A percentile compares a stretch with the other conserved stretches of the same genome.
phyloP scores from a whole-genome alignment of 257 asterid genomes.

The Solanum neorickii region DNA sequence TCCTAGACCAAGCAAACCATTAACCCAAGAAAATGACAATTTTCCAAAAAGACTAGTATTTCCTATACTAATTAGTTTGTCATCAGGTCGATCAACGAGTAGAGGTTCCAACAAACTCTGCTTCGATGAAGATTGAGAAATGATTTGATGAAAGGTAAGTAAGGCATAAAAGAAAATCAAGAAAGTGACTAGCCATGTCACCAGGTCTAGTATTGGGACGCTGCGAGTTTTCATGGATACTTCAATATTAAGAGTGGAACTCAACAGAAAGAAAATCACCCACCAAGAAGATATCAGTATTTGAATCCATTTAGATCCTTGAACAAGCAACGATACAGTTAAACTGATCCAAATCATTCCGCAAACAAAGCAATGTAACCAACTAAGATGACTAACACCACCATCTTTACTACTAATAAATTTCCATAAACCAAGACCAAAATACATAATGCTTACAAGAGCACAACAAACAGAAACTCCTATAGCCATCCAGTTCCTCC shows the following conservation, averaged over 20 bases:
- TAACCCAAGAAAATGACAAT: conserved; percentile 56
- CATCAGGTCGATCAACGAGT: conserved; percentile 13
- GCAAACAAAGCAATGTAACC: conserved; percentile 19
- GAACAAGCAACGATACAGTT: conserved; percentile 29
- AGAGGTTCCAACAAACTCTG: conserved; percentile 27
- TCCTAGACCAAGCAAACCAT: conserved; percentile 44
- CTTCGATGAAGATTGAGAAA: conserved; percentile 5
- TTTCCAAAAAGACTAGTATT: conserved; percentile 24
- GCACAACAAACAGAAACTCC: conserved; percentile 24
- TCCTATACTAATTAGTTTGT: neutral
- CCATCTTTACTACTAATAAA: neutral
- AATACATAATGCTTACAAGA: conserved; percentile 26
- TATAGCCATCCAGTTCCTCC: conserved; percentile 17
- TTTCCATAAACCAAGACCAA: conserved; percentile 17
- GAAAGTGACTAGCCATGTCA: conserved; percentile 40
- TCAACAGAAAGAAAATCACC: conserved; percentile 25
- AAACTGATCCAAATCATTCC: conserved; percentile 48
- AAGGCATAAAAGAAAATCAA: conserved; percentile 39
- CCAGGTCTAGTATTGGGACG: conserved; percentile 21
- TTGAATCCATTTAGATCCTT: conserved; percentile 29
- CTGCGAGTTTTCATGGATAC: conserved; percentile 6
- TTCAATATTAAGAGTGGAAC: conserved; percentile 29
- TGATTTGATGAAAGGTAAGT: conserved; percentile 4
- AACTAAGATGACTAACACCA: conserved; percentile 9
- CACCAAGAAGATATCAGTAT: conserved; percentile 47